Evolutionary conservation across 805 yeast species (phyloP).

Genomic region (Priceomyces melissophilus): DNA sequence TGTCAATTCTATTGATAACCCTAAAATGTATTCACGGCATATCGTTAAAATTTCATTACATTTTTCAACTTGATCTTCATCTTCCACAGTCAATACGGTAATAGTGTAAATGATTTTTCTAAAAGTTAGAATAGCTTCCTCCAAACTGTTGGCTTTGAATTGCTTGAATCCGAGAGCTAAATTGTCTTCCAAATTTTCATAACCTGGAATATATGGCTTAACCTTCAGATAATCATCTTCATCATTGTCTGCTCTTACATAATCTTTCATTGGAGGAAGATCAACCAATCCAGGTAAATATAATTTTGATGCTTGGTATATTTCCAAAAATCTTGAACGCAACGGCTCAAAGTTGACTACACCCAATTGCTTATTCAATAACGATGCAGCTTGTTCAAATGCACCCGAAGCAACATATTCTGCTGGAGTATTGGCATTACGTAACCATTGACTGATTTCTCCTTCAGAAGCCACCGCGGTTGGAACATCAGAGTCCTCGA

Average conservation of each 20-base stretch:
- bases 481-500: constrained; percentile 11
- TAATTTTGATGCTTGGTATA: constrained; percentile 76
- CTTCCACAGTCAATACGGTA: constrained; percentile 65
- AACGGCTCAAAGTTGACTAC: constrained; percentile 84
- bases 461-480: constrained; percentile 41
- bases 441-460: constrained; percentile 78
- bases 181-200: constrained; percentile 57
- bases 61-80: constrained; percentile 71
- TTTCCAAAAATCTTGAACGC: constrained; percentile 75
- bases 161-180: constrained; percentile 73
- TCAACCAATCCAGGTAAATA: constrained; percentile 73
- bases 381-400: constrained; percentile 91
- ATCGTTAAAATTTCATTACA: constrained; percentile 67
- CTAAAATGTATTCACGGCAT: constrained; percentile 88
- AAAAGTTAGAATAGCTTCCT: constrained; percentile 76
- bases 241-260: constrained; percentile 60
- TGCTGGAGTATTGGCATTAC: constrained; percentile 86
- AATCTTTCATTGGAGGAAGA: constrained; percentile 65
- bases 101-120: constrained; percentile 75
- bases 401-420: constrained; percentile 95
- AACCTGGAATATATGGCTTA: constrained; percentile 72
- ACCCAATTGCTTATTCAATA: constrained; percentile 87
- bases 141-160: constrained; percentile 81
- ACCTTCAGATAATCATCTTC: constrained; percentile 49
- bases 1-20: constrained; percentile 83